Evolutionary conservation across 305 asterid species (phyloP).

Genomic region (Solanum hybrid): DNA sequence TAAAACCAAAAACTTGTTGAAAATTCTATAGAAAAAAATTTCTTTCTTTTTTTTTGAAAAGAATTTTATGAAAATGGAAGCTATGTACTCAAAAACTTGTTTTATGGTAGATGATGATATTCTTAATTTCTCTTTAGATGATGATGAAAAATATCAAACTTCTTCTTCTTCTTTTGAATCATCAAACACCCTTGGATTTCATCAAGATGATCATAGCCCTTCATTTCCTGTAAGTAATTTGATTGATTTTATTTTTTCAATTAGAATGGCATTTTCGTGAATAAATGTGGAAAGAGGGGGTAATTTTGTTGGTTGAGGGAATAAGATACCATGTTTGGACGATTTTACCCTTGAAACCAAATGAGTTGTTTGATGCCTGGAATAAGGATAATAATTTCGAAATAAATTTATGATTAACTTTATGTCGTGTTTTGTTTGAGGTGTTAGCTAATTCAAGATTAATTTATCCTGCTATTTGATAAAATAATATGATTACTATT

Average conservation of each 20-base stretch:
- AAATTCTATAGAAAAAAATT: not conserved
- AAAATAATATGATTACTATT: too few species aligned
- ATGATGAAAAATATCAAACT: slow-evolving; percentile 20
- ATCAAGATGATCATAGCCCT: not conserved
- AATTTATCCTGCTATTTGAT: not conserved
- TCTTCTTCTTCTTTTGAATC: slow-evolving; percentile 13
- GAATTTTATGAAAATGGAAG: slow-evolving; percentile 1
- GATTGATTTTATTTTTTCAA: not conserved
- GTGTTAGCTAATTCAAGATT: not conserved
- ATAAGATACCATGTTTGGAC: slow-evolving; percentile 12
- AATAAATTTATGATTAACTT: not conserved
- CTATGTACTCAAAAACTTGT: slow-evolving; percentile 20
- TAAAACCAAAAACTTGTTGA: not conserved
- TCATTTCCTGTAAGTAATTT: slow-evolving; percentile 49
- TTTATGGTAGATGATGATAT: slow-evolving; percentile 45
- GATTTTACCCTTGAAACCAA: slow-evolving; percentile 38
- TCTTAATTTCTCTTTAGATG: slow-evolving; percentile 54
- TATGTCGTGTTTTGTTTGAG: too few species aligned
- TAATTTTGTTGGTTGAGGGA: not conserved
- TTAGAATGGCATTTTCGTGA: not conserved
- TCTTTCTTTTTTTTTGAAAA: not conserved
- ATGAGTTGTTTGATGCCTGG: fast-evolving
- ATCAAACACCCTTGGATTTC: slow-evolving; percentile 13
- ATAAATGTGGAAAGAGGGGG: not conserved
- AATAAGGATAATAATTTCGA: not conserved